These are phyloP conservation scores for Aspergillus sp. DNA, from an alignment of 2,329 filamentous ascomycete species.

Conservation along the genomic window DNA sequence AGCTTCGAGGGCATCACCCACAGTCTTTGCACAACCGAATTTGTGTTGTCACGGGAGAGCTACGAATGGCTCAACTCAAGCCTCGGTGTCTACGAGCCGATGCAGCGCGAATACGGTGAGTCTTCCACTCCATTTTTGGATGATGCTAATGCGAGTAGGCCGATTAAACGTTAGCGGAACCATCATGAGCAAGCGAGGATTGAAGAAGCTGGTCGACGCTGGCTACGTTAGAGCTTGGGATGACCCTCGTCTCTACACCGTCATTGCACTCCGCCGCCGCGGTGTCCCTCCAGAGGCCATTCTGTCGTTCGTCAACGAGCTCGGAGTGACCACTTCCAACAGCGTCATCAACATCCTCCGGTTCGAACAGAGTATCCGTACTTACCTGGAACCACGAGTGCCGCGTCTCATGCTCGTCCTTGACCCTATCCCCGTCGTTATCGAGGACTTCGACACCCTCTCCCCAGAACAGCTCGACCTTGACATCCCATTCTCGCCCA, in stretches of 20 bases:
- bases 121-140: neutral
- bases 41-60: slow-evolving; percentile 77
- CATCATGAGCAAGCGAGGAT: slow-evolving; percentile 81
- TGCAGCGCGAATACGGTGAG: slow-evolving; percentile 81
- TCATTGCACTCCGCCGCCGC: slow-evolving; percentile 78
- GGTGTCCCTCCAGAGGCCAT: slow-evolving; percentile 87
- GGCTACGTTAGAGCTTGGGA: slow-evolving; percentile 85
- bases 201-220: slow-evolving; percentile 74
- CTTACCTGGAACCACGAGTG: slow-evolving; percentile 83
- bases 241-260: slow-evolving; percentile 84
- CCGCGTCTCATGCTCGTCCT: slow-evolving; percentile 87
- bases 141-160: neutral
- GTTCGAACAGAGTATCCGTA: slow-evolving; percentile 83
- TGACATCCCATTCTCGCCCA: slow-evolving; percentile 74
- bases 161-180: slow-evolving; percentile 80
- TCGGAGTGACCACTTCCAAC: slow-evolving; percentile 81
- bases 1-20: slow-evolving; percentile 91
- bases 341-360: slow-evolving; percentile 76
- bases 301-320: slow-evolving; percentile 84
- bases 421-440: slow-evolving; percentile 78
- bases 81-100: slow-evolving; percentile 81
- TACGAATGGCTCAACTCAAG: slow-evolving; percentile 89
- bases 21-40: slow-evolving; percentile 90
- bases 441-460: slow-evolving; percentile 75
- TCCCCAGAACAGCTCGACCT: slow-evolving; percentile 66